These are phyloP conservation scores for Solanum verrucosum DNA, from an alignment of 257 asterid species.

Conservation along the genomic window DNA sequence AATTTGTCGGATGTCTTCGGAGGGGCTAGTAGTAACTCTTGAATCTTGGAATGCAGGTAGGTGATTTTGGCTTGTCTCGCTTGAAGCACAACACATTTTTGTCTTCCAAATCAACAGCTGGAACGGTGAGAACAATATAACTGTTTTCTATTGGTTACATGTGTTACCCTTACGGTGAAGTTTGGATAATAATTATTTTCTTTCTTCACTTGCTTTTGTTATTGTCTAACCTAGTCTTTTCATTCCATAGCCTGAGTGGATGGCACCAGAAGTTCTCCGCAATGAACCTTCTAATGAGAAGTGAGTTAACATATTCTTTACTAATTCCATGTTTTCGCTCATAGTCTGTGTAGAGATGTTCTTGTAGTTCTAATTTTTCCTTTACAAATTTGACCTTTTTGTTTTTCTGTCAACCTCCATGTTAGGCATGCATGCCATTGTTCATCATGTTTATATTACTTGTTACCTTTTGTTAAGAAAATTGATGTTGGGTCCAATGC, in stretches of 20 bases:
- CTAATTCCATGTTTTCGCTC: background rate
- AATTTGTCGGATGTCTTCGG: background rate
- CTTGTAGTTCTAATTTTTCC: constrained; percentile 1
- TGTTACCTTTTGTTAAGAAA: background rate
- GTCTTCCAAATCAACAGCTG: constrained; percentile 98
- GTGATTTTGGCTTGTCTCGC: constrained; percentile 98
- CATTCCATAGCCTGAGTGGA: constrained; percentile 87
- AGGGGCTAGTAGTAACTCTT: background rate
- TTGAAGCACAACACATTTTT: constrained; percentile 96
- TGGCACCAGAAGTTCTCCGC: constrained; percentile 99
- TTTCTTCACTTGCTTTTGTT: background rate
- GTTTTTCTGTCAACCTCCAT: background rate
- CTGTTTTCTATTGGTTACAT: background rate
- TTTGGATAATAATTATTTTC: background rate
- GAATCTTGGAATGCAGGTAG: constrained; percentile 50
- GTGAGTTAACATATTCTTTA: constrained; percentile 36
- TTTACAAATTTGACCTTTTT: background rate
- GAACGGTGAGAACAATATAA: constrained; percentile 55
- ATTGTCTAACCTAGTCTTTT: background rate
- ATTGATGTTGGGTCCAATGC: background rate
- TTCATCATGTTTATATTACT: background rate
- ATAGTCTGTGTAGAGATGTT: background rate
- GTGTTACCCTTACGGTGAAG: background rate
- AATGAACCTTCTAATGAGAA: constrained; percentile 98
- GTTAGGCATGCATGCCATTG: background rate